These are phyloP conservation scores for Diplodia intermedia DNA, from an alignment of 2,329 filamentous ascomycete species.

Conservation along the genomic window DNA sequence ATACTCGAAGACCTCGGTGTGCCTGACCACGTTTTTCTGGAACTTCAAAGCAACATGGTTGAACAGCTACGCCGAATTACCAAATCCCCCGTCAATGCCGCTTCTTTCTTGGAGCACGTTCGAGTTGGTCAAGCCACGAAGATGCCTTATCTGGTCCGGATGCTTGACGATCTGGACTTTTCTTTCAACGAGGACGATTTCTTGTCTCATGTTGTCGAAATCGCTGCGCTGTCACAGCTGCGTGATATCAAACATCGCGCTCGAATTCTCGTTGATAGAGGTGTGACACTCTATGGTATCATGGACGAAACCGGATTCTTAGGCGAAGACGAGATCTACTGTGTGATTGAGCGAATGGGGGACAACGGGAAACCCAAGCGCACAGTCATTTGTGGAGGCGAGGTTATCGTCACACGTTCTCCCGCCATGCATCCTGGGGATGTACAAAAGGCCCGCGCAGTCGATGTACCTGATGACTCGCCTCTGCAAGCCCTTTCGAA, in stretches of 20 bases:
- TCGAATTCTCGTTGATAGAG: slow-evolving; percentile 73
- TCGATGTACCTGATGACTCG: slow-evolving; percentile 64
- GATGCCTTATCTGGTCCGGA: slow-evolving; percentile 67
- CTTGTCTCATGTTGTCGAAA: slow-evolving; percentile 72
- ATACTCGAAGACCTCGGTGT: slow-evolving; percentile 81
- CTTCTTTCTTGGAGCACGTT: slow-evolving; percentile 69
- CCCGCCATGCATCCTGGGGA: slow-evolving; percentile 85
- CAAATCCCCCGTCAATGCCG: slow-evolving; percentile 65
- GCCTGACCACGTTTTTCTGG: slow-evolving; percentile 63
- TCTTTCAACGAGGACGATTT: slow-evolving; percentile 74
- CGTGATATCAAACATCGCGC: slow-evolving; percentile 79
- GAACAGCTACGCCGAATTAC: slow-evolving; percentile 66
- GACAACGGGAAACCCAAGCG: slow-evolving; percentile 36
- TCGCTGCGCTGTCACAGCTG: slow-evolving; percentile 72
- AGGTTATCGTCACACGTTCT: slow-evolving; percentile 74
- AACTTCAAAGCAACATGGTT: slow-evolving; percentile 69
- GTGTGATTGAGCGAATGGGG: slow-evolving; percentile 60
- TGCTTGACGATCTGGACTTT: slow-evolving; percentile 64
- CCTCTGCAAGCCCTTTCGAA: slow-evolving; percentile 70
- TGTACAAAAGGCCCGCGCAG: slow-evolving; percentile 69
- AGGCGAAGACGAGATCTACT: slow-evolving; percentile 71
- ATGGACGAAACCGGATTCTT: slow-evolving; percentile 81
- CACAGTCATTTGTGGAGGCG: slow-evolving; percentile 38
- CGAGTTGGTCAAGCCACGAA: slow-evolving; percentile 66
- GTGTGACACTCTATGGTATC: slow-evolving; percentile 79